phyloP scores from a whole-genome alignment of 768 basidiomycete genomes.

The Lentinula guzmanii region DNA sequence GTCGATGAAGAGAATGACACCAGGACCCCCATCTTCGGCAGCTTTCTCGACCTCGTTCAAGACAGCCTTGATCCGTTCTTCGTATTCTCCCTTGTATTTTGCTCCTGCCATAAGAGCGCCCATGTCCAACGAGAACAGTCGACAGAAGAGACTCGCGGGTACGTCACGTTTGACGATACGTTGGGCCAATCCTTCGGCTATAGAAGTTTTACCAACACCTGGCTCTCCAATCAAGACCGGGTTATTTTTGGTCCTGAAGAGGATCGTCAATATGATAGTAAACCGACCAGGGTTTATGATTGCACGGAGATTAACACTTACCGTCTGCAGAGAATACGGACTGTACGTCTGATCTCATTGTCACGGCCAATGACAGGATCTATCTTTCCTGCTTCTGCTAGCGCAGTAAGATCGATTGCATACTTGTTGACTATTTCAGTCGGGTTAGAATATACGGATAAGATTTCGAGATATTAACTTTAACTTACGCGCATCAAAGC shows the following conservation, averaged over 20 bases:
- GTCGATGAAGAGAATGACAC: slow-evolving; percentile 92
- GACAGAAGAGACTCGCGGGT: slow-evolving; percentile 63
- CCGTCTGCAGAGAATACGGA: slow-evolving; percentile 81
- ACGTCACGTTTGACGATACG: slow-evolving; percentile 94
- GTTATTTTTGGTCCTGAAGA: slow-evolving; percentile 86
- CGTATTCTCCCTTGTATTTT: slow-evolving; percentile 92
- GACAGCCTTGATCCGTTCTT: slow-evolving; percentile 91
- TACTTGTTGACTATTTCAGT: slow-evolving; percentile 58
- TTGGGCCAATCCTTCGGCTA: slow-evolving; percentile 93
- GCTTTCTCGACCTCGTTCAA: slow-evolving; percentile 92
- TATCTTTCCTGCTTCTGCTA: slow-evolving; percentile 91
- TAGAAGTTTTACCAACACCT: slow-evolving; percentile 89
- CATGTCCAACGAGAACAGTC: slow-evolving; percentile 87
- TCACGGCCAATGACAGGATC: slow-evolving; percentile 94
- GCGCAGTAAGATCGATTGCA: slow-evolving; percentile 77
- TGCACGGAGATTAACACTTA: slow-evolving; percentile 13
- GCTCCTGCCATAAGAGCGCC: slow-evolving; percentile 93
- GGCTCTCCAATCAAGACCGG: slow-evolving; percentile 96
- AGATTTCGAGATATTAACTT: not conserved
- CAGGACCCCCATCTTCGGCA: slow-evolving; percentile 63
- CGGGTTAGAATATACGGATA: not conserved
- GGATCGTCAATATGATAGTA: not conserved
- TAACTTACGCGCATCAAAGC: slow-evolving; percentile 67
- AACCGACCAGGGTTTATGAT: not conserved
- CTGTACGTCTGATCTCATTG: slow-evolving; percentile 81